Conservation (phyloP, 176 grass and related monocot species). For the Chrysopogon serrulatus region DNA sequence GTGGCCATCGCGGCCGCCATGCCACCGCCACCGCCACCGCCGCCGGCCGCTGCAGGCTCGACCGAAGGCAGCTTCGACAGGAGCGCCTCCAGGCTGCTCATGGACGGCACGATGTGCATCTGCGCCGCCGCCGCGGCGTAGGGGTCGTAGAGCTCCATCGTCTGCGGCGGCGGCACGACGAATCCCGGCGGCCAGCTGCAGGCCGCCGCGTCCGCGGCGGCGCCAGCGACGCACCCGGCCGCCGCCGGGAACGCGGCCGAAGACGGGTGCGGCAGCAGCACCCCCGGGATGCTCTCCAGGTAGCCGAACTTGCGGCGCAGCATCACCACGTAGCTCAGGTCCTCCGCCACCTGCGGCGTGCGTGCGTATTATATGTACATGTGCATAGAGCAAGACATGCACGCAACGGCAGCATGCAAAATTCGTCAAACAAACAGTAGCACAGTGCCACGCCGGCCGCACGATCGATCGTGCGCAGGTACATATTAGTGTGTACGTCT, state of each 20-base stretch:
- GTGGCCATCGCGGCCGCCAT: background rate
- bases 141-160: conserved; percentile 55
- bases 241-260: conserved; percentile 49
- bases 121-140: conserved; percentile 17
- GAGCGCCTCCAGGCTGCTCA: conserved; percentile 83
- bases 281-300: conserved; percentile 93
- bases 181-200: conserved; percentile 2
- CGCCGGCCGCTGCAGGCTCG: background rate
- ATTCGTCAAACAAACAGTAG: background rate
- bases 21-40: too few species aligned
- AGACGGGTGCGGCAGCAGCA: conserved; percentile 90
- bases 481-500: background rate
- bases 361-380: background rate
- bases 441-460: background rate
- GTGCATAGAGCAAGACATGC: background rate
- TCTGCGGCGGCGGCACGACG: conserved; percentile 24
- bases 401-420: background rate
- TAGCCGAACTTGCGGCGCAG: conserved; percentile 91
- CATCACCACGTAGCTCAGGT: conserved; percentile 80
- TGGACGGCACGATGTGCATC: conserved; percentile 59
- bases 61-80: conserved; percentile 74
- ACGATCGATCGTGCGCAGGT: background rate
- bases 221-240: background rate
- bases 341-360: conserved; percentile 60
- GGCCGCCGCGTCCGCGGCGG: conserved; percentile 10